phyloP scores from a whole-genome alignment of 2,329 filamentous ascomycete species.

The Aphanoascus verrucosus region DNA sequence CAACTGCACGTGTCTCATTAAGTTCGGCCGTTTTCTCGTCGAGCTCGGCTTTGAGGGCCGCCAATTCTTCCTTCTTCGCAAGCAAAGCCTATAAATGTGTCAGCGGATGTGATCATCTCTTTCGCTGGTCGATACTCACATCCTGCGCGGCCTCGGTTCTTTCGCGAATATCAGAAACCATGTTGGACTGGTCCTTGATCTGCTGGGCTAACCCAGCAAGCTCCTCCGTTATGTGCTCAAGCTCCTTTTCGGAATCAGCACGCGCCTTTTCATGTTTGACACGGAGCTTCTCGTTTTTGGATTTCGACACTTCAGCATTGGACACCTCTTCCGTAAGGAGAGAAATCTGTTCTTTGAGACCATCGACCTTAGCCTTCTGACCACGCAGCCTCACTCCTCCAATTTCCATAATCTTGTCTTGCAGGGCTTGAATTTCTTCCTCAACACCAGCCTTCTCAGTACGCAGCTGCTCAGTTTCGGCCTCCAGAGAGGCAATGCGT shows the following conservation, averaged over 20 bases:
- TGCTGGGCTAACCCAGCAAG: slow-evolving; percentile 69
- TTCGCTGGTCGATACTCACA: slow-evolving; percentile 25
- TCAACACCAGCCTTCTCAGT: slow-evolving; percentile 82
- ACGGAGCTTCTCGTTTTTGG: slow-evolving; percentile 88
- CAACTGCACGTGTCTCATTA: slow-evolving; percentile 75
- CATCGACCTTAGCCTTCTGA: slow-evolving; percentile 84
- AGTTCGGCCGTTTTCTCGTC: slow-evolving; percentile 77
- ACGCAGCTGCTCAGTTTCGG: slow-evolving; percentile 68
- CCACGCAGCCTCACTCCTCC: slow-evolving; percentile 85
- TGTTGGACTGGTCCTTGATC: slow-evolving; percentile 63
- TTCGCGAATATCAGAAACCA: slow-evolving; percentile 60
- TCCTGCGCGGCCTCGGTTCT: slow-evolving; percentile 73
- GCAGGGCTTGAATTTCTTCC: slow-evolving; percentile 80
- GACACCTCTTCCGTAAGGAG: slow-evolving; percentile 72
- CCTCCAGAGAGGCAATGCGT: slow-evolving; percentile 62
- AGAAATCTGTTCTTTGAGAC: slow-evolving; percentile 73
- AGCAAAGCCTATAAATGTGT: slow-evolving; percentile 48
- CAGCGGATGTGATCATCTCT: neutral
- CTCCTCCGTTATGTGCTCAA: slow-evolving; percentile 60
- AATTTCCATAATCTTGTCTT: slow-evolving; percentile 97
- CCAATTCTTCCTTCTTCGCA: slow-evolving; percentile 69
- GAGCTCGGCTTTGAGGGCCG: slow-evolving; percentile 68
- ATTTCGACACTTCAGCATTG: slow-evolving; percentile 73
- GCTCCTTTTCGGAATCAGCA: slow-evolving; percentile 66
- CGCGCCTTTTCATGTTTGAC: slow-evolving; percentile 76